Evolutionary conservation across 257 asterid genomes (phyloP).

Genomic region (Solanum arcanum): DNA sequence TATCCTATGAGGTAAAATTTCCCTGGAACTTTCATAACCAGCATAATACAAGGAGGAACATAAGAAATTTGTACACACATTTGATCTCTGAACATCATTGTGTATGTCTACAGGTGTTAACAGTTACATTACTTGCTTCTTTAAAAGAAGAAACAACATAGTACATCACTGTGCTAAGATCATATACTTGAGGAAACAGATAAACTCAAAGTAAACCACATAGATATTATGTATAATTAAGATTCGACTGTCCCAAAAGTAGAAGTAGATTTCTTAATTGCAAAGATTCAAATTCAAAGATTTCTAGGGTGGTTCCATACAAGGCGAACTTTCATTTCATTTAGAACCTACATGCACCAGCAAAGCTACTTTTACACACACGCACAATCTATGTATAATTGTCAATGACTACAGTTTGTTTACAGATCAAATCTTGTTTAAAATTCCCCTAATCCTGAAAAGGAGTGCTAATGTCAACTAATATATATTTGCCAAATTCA

Average conservation of each 20-base stretch:
- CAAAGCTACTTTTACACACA: background rate
- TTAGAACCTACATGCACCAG: background rate
- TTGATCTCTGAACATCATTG: background rate
- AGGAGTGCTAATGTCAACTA: background rate
- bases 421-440: background rate
- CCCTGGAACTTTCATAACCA: background rate
- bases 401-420: background rate
- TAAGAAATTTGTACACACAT: rapidly evolving
- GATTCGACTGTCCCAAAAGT: background rate
- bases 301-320: background rate
- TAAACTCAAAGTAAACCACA: background rate
- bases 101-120: background rate
- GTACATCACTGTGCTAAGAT: background rate
- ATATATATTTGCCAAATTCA: background rate
- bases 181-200: background rate
- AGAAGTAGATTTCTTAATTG: background rate
- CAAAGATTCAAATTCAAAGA: background rate
- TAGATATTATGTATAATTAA: background rate
- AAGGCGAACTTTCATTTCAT: background rate
- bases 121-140: background rate
- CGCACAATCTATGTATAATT: background rate
- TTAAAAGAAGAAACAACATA: background rate
- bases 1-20: background rate
- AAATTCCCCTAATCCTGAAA: background rate
- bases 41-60: background rate